Evolutionary conservation across 2,329 filamentous ascomycete species (phyloP), one percentile per base, ranked within the genome.

Genomic region (Colletotrichum destructivum): DNA sequence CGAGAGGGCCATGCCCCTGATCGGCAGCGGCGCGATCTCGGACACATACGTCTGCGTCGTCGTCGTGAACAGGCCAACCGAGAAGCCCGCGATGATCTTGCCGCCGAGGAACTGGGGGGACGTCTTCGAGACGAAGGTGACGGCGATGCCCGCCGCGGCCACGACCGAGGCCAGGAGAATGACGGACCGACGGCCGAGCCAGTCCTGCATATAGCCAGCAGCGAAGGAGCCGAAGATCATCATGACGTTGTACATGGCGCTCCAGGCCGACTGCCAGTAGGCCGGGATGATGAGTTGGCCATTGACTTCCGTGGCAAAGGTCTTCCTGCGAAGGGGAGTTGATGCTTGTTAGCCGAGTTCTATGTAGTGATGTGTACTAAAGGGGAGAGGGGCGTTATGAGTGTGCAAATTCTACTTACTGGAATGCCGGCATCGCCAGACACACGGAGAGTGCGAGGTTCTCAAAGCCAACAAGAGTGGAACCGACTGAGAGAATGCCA

Each of bases 1-100:
- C 0, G 78, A 79, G 0, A 82, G 81, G 2, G 84, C 76, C 35
- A 83, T 83, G 2, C 77, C 78, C 31, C 82, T 78, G 4, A 84
- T 78, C 1, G 79, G 82, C 78, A 72, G 60, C 18, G 75, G 75
- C 3, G 73, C 74, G 9, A 78, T 74, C 55, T 84, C 83, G 0
- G 83, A 82, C 0, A 82, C 81, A 62, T 85, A 84, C 0, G 75
- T 76, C 55, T 74, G 74, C 2, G 73, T 74, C 1, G 68, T 67
- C 1, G 75, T 69, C 4, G 73, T 66, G 55, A 76, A 66, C 0
- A 73, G 56, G 3, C 75, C 75, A 16, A 77, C 55, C 2, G 69
- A 73, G 23, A 75, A 73, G 16, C 75, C 75, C 2, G 68, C 72
- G 55, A 75, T 35, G 5, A 76, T 75, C 75, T 77, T 77, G 68